These are phyloP conservation scores for Persicaria maculosa DNA, from an alignment of 148 eudicot genomes.

Conservation along the genomic window DNA sequence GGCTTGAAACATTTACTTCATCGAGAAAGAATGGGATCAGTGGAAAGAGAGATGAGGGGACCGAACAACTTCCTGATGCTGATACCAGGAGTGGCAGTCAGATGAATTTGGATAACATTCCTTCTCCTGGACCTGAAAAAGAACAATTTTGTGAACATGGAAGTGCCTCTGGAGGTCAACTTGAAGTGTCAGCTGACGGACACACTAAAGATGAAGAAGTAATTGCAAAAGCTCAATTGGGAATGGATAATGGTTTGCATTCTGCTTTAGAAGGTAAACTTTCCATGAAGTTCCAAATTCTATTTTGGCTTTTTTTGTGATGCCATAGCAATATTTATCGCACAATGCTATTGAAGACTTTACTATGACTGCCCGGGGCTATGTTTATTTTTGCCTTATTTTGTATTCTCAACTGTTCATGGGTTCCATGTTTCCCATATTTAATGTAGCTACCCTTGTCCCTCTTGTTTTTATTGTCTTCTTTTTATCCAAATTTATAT, in stretches of 20 bases:
- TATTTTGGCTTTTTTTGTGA: neutral
- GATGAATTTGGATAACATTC: constrained; percentile 7
- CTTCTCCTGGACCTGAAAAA: constrained; percentile 14
- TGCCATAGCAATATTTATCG: neutral
- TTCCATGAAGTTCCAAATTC: neutral
- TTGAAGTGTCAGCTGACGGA: constrained; percentile 3
- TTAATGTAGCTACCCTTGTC: neutral
- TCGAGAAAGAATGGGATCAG: constrained; percentile 19
- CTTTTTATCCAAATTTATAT: neutral
- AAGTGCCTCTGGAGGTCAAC: constrained; percentile 14
- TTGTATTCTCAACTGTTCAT: neutral
- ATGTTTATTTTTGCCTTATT: neutral
- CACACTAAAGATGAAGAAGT: constrained; percentile 19
- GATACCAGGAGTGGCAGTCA: constrained; percentile 21
- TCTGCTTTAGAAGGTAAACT: constrained; percentile 33
- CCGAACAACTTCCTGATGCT: constrained; percentile 21
- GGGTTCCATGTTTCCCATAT: neutral
- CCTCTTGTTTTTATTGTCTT: neutral
- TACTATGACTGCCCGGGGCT: neutral
- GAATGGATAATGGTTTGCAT: constrained; percentile 7
- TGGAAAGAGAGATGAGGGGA: constrained; percentile 25
- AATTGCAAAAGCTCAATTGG: constrained; percentile 18
- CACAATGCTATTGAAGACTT: neutral
- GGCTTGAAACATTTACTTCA: constrained; percentile 29
- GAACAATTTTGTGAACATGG: constrained; percentile 11